Base-by-base conservation (phyloP, 176 grass and related monocot genomes). In the Carex parvula region DNA sequence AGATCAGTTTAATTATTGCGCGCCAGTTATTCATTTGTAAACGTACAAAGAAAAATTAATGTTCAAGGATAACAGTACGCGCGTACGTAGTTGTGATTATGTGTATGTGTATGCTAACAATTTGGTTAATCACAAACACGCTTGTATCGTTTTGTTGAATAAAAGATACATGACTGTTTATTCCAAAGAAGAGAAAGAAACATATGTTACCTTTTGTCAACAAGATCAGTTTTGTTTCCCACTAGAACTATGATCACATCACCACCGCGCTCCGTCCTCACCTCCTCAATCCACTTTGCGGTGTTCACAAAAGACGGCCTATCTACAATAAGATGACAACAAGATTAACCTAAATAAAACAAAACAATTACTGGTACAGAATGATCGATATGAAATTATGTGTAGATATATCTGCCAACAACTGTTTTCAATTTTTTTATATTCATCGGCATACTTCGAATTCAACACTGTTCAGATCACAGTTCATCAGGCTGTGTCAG, bases 221-320 rank as follows among this genome's bases (percentile, higher is more conserved):
- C 84, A 48, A 89, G 79, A 33, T 89, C 88, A 35, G 88, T 89
- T 70, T 89, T 89, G 80, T 89, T 89, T 18, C 84, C 88, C 61
- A 89, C 88, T 44, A 89, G 61, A 60, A 89, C 88, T 63, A 89
- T 89, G 70, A 89, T 89, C 48, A 89, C 84, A 72, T 89, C 88
- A n/a, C 84, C 85, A 16, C 88, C 84, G 29, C 84, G 83, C 79
- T 89, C 84, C 4, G 84, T 89, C 16, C 88, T 57, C 15, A 89
- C 84, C 52, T 89, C 79, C 74, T 89, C 84, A 57, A 89, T 89
- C 79, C 84, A 83, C 62, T 83, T 83, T 57, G 79, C 59, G 6
- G 87, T 88, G 39, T 88, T 88, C 57, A 73, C 78, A 69, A 88
- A 88, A 61, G 87, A 81, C 61, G 81, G 87, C 68, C 87, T 83